Conservation (phyloP, 148 eudicot genomes). For the Chenopodium suecicum region DNA sequence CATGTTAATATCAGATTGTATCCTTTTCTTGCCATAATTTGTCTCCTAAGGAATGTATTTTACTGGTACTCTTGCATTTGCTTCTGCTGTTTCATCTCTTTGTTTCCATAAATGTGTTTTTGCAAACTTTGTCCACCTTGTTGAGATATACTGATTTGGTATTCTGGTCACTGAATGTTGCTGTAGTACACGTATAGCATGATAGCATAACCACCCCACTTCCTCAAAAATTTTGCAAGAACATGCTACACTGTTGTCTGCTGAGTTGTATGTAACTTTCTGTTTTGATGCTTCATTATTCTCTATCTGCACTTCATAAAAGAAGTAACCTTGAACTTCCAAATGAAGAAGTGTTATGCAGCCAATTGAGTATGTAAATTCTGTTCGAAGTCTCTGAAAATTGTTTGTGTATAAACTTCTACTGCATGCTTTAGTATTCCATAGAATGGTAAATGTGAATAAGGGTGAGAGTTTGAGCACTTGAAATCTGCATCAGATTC, state of each 20-base stretch:
- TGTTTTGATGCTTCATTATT: not conserved
- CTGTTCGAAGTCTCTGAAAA: not conserved
- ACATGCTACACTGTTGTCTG: not conserved
- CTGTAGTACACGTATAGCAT: not conserved
- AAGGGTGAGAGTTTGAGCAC: too few species aligned
- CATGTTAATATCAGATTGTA: too few species aligned
- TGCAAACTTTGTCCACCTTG: not conserved
- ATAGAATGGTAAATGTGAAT: too few species aligned
- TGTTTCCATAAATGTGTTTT: not conserved
- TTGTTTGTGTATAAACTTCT: not conserved
- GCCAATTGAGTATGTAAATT: not conserved
- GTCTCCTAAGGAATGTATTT: not conserved
- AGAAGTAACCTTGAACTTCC: too few species aligned
- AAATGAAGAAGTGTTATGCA: too few species aligned
- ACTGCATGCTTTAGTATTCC: too few species aligned
- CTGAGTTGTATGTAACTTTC: not conserved
- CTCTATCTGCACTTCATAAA: not conserved
- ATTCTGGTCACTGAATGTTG: not conserved
- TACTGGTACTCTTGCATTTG: too few species aligned
- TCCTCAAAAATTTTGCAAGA: not conserved
- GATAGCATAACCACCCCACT: too few species aligned
- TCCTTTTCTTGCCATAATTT: not conserved
- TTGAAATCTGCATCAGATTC: not conserved
- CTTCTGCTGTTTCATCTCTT: not conserved
- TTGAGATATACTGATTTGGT: not conserved